Evolutionary conservation across 2,329 filamentous ascomycete genomes (phyloP).

Genomic region (Botrytis fragariae): DNA sequence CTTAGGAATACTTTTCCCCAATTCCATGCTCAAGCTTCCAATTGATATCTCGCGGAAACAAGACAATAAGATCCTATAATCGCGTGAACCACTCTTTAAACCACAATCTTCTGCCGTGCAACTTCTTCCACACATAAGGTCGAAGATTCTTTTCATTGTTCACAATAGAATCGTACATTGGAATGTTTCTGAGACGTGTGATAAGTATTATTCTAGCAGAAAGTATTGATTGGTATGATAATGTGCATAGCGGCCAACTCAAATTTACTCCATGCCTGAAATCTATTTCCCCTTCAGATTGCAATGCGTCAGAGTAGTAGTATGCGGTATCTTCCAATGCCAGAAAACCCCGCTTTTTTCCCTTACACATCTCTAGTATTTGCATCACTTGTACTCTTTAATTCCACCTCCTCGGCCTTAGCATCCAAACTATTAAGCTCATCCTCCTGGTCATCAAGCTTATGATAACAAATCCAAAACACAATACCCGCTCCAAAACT

Average conservation of each 20-base stretch:
- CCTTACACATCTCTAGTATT: not conserved
- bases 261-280: not conserved
- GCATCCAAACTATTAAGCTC: conserved; percentile 30
- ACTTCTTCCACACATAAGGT: too few relatives aligned
- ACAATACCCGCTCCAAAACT: conserved; percentile 24
- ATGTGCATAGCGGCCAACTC: not conserved
- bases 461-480: conserved; percentile 29
- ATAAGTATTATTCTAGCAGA: not conserved
- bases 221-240: not conserved
- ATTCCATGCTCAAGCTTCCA: not conserved
- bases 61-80: not conserved
- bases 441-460: conserved; percentile 30
- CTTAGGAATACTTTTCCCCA: not conserved
- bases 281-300: not conserved
- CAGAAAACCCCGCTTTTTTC: not conserved
- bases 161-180: too few relatives aligned
- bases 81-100: fast-evolving
- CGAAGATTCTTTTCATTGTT: not conserved
- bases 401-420: conserved; percentile 26
- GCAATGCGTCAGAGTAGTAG: not conserved
- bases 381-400: conserved; percentile 14
- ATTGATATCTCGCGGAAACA: fast-evolving
- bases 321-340: not conserved
- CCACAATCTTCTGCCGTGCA: fast-evolving
- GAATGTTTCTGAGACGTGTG: too few relatives aligned